Evolutionary conservation across 805 yeast genomes (phyloP).

Genomic region (Barnettozyma siamensis): DNA sequence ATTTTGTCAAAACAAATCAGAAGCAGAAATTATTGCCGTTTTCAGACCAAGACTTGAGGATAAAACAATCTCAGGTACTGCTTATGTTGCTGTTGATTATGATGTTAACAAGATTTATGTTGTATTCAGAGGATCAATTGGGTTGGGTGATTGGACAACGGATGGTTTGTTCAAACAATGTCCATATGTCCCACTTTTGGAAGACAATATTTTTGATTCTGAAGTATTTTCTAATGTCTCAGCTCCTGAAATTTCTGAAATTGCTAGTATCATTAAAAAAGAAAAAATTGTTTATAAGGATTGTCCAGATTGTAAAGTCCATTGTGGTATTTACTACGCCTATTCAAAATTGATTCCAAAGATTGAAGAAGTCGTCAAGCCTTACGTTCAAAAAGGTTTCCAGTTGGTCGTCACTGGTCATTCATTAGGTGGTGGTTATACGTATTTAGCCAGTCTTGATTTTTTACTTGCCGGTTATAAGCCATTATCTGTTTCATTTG

Average conservation of each 20-base stretch:
- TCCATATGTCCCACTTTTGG: constrained; percentile 38
- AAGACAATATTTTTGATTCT: not conserved
- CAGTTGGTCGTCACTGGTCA: constrained; percentile 59
- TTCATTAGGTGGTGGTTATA: constrained; percentile 72
- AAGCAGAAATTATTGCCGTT: constrained; percentile 6
- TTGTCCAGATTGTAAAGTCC: constrained; percentile 54
- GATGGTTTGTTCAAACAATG: constrained; percentile 48
- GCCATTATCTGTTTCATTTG: constrained; percentile 54
- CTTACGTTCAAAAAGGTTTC: constrained; percentile 39
- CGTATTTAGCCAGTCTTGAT: constrained; percentile 58
- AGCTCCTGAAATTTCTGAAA: not conserved
- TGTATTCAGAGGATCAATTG: constrained; percentile 59
- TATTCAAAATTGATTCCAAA: constrained; percentile 35
- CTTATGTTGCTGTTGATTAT: constrained; percentile 48
- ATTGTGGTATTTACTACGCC: constrained; percentile 55
- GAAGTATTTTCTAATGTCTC: constrained; percentile 1
- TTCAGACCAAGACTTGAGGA: constrained; percentile 15
- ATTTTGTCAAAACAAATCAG: constrained; percentile 10
- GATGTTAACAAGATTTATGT: constrained; percentile 37
- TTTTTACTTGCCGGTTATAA: constrained; percentile 46
- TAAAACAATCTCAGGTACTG: constrained; percentile 46
- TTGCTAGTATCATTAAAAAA: not conserved
- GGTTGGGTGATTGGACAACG: constrained; percentile 54
- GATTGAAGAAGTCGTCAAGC: constrained; percentile 30
- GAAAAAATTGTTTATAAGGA: not conserved